These are phyloP conservation scores for Salix arbutifolia DNA, from an alignment of 345 rosid genomes.

Conservation along the genomic window DNA sequence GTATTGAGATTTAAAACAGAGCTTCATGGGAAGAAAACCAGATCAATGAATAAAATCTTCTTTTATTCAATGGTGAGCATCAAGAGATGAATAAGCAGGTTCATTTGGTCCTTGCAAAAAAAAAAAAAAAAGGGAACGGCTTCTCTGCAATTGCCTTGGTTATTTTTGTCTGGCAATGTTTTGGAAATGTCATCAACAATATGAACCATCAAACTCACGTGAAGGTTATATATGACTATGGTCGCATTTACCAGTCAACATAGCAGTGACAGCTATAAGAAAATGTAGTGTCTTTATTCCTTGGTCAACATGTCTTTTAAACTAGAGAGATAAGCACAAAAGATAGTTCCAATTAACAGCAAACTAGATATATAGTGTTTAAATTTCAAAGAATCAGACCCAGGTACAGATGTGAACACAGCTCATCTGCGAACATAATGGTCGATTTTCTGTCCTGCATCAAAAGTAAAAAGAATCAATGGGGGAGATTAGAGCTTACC, in stretches of 20 bases:
- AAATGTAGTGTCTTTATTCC: background rate
- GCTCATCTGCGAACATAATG: background rate
- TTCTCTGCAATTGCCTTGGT: background rate
- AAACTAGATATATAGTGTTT: background rate
- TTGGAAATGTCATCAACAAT: background rate
- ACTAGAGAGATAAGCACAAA: background rate
- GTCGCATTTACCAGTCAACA: background rate
- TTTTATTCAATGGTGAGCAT: background rate
- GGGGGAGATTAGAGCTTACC: constrained; percentile 34
- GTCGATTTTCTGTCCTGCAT: background rate
- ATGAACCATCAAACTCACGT: background rate
- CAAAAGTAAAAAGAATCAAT: background rate
- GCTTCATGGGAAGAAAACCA: background rate
- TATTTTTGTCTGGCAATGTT: background rate
- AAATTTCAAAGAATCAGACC: background rate
- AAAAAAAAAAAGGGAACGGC: background rate
- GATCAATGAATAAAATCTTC: background rate
- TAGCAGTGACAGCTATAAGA: background rate
- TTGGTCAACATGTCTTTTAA: background rate
- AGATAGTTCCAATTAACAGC: background rate
- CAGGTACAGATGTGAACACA: background rate
- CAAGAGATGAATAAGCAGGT: background rate
- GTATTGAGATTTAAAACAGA: background rate
- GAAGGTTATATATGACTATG: background rate
- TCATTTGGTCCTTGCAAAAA: background rate